Conservation (phyloP, 2,329 filamentous ascomycete species). For the Ceratocystis papillata region DNA sequence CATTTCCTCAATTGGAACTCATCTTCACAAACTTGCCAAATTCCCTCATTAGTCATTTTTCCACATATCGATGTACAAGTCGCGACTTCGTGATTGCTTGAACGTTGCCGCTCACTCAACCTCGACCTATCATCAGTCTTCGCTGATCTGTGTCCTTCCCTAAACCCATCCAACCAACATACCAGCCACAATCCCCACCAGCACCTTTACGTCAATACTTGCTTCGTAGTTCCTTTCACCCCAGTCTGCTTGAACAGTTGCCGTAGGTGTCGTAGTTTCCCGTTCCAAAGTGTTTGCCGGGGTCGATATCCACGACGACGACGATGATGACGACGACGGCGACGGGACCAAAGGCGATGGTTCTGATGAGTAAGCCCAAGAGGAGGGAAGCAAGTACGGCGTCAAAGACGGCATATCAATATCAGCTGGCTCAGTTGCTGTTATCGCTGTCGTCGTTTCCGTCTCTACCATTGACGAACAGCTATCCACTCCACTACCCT, state of each 20-base stretch:
- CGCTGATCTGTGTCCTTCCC: no score
- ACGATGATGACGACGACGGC: background rate
- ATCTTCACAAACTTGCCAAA: no score
- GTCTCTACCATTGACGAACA: background rate
- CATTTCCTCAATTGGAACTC: no score
- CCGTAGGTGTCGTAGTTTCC: background rate
- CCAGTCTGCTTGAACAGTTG: background rate
- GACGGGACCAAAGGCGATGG: background rate
- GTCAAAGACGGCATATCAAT: background rate
- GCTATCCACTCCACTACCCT: background rate
- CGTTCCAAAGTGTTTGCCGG: background rate
- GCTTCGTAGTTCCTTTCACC: background rate
- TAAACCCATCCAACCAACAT: background rate
- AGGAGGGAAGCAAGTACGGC: background rate
- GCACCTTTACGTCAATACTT: background rate
- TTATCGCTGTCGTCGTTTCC: no score
- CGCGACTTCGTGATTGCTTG: no score
- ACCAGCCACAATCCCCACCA: background rate
- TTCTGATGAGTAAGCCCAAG: background rate
- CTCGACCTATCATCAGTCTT: background rate
- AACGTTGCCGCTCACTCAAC: background rate
- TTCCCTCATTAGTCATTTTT: no score
- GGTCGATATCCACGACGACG: background rate
- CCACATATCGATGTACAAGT: no score
- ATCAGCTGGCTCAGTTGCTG: background rate